A percentile compares a stretch with the other conserved stretches of the same genome.
phyloP scores from a whole-genome alignment of 2,329 filamentous ascomycete species.

The Sporothrix variecibatus region DNA sequence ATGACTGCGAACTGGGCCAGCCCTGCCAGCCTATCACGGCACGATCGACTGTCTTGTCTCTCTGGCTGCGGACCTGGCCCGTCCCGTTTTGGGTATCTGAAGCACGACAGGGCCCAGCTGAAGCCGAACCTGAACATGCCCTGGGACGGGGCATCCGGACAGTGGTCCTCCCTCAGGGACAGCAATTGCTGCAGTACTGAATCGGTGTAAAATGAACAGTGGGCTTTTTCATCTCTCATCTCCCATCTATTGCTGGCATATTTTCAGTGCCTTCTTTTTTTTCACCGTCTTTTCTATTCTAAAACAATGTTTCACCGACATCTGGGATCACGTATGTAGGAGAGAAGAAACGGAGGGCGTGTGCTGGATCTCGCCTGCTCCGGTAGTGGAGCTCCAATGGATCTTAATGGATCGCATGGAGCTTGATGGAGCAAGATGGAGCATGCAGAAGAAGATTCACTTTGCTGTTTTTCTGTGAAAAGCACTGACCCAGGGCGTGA shows the following conservation, averaged over 20 bases:
- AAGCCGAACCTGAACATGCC: neutral
- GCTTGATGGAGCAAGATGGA: neutral
- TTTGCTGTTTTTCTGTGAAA: neutral
- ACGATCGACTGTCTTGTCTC: neutral
- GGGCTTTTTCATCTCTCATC: neutral
- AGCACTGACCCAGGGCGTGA: neutral
- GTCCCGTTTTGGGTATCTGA: slow-evolving; percentile 15
- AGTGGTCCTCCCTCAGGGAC: neutral
- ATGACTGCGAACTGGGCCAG: neutral
- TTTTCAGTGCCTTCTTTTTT: neutral
- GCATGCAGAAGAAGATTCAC: neutral
- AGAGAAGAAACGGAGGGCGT: neutral
- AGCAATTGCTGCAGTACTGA: neutral
- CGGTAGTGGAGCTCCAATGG: neutral
- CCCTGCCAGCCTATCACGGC: neutral
- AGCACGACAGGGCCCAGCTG: slow-evolving; percentile 8
- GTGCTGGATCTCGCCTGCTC: slow-evolving; percentile 1
- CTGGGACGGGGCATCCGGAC: neutral
- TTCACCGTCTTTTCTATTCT: slow-evolving; percentile 17
- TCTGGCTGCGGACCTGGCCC: neutral
- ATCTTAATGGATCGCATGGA: neutral
- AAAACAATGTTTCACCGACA: slow-evolving; percentile 15
- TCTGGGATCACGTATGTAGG: neutral
- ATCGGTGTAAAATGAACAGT: neutral
- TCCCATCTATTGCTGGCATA: neutral